Percentiles rank a stretch among this genome's conserved stretches.
phyloP scores from a whole-genome alignment of 2,329 filamentous ascomycete species.

The Sporothrix humicola region DNA sequence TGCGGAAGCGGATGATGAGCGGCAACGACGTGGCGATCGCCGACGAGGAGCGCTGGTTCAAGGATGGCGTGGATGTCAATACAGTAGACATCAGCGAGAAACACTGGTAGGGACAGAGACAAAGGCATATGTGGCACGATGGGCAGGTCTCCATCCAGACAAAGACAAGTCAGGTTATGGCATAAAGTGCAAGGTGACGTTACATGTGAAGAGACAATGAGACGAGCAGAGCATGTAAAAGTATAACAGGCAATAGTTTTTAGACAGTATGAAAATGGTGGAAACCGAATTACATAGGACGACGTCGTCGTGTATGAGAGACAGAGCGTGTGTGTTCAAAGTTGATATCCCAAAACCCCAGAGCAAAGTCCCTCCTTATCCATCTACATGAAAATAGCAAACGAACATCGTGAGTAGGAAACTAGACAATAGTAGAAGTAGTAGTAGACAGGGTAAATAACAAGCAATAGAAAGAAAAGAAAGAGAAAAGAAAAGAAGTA shows the following conservation, averaged over 20 bases:
- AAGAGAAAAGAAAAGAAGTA: neutral
- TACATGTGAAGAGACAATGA: neutral
- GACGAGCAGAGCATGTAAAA: neutral
- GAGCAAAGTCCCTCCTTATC: constrained; percentile 6
- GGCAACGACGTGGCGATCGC: constrained; percentile 71
- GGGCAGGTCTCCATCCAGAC: neutral
- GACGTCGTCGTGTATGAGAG: neutral
- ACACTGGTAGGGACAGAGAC: constrained; percentile 62
- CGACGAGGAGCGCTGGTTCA: constrained; percentile 71
- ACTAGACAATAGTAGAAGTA: neutral
- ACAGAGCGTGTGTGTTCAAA: neutral
- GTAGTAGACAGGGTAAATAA: neutral
- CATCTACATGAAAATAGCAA: constrained; percentile 15
- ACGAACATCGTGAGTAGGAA: constrained; percentile 10
- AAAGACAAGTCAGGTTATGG: too few species aligned
- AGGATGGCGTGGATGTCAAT: constrained; percentile 71
- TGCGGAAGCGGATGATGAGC: constrained; percentile 78
- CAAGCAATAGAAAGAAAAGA: neutral
- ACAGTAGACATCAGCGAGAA: constrained; percentile 67
- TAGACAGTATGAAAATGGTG: neutral
- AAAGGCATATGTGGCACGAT: neutral
- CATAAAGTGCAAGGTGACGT: too few species aligned
- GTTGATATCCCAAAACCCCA: constrained; percentile 22
- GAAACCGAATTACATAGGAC: neutral
- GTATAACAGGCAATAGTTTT: neutral